phyloP scores from a whole-genome alignment of 306 rosid species.

The Hylodesmum podocarpum region DNA sequence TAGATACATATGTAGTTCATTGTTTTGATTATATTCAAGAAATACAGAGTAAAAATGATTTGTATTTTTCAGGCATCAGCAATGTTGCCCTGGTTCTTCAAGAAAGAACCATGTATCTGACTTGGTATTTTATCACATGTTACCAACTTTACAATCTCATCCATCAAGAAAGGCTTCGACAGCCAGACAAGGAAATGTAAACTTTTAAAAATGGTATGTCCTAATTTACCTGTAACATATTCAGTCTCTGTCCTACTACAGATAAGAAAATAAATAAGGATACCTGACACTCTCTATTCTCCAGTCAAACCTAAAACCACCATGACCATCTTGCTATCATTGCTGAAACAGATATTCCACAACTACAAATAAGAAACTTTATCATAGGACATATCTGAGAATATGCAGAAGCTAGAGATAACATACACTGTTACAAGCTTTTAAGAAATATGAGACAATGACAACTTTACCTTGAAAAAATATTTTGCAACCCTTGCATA shows the following conservation, averaged over 20 bases:
- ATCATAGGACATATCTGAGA: conserved; percentile 5
- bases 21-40: conserved; percentile 30
- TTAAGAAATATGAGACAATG: conserved; percentile 22
- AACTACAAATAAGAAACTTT: conserved; percentile 17
- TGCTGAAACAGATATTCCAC: conserved; percentile 35
- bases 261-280: conserved; percentile 38
- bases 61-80: background rate
- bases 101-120: background rate
- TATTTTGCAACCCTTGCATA: conserved; percentile 12
- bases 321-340: conserved; percentile 23
- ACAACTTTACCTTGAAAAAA: conserved; percentile 36
- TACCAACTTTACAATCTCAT: conserved; percentile 10
- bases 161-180: background rate
- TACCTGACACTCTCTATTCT: conserved; percentile 29
- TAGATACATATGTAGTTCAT: background rate
- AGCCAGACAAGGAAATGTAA: conserved; percentile 23
- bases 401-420: conserved; percentile 15
- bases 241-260: conserved; percentile 27
- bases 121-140: conserved; percentile 18
- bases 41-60: conserved; percentile 1
- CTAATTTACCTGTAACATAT: conserved; percentile 50
- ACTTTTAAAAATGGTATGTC: background rate
- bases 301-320: conserved; percentile 31
- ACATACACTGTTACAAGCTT: background rate
- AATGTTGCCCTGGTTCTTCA: background rate